Evolutionary conservation across 441 rosid species (phyloP), one percentile per base, ranked within the genome.

Genomic region (Populus tomentosa): DNA sequence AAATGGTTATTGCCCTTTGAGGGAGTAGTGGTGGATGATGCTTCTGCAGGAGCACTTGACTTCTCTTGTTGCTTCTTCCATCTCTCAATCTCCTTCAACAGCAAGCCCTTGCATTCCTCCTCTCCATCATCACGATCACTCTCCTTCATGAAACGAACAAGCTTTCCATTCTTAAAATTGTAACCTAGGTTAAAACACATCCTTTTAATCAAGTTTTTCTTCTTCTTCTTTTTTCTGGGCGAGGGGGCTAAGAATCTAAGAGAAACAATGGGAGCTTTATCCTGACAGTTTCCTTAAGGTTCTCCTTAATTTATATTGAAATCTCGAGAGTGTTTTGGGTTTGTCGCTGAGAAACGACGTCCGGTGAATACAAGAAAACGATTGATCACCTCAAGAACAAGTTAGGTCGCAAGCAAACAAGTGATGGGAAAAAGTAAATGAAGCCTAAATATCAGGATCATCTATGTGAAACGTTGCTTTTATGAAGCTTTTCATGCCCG

Each of bases 61-160:
- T 8, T 67, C 66, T 82, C 84, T 30, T 73, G 81, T 28, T 84
- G 82, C 67, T 75, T 82, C 72, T 83, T 80, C 89, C 88, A 88
- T 78, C 78, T 79, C 73, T 83, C 82, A 11, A 88, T 80, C 78
- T 88, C 90, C 75, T 66, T 76, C n/a, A 66, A 61, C 42, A 80
- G 82, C 74, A 80, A 61, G 53, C 82, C 82, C 62, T 80, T 76
- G 28, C 36, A 23, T 67, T 76, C 79, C 67, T 65, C 71, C 16
- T 70, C 78, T 13, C 26, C 40, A 20, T 75, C 79, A 13, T 74
- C 62, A 0, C 66, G 75, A 14, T 63, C 71, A 30, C 23, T 30
- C 26, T 59, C 73, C 33, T 76, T 46, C 53, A 46, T 80, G 6
- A 61, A 69, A 61, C 79, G 79, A 18, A 71, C 70, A 10, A 75